These are phyloP conservation scores for Huntiella bhutanensis DNA, from an alignment of 2,329 filamentous ascomycete genomes.

Conservation along the genomic window DNA sequence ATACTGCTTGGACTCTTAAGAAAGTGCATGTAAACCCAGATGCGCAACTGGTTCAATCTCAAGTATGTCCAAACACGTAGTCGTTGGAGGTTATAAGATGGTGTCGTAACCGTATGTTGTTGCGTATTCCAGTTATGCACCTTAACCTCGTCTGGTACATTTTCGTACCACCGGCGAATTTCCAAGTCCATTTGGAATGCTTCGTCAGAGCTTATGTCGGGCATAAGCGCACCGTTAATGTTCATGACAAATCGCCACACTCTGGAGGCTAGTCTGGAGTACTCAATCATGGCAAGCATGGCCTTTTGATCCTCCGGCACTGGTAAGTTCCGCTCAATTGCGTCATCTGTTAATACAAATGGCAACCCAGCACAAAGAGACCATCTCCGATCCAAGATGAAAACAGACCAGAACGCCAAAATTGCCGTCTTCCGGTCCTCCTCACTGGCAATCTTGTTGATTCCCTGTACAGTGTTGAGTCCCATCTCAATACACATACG, in stretches of 20 bases:
- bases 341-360: conserved; percentile 66
- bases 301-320: conserved; percentile 55
- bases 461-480: conserved; percentile 59
- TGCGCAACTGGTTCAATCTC: conserved; percentile 76
- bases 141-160: conserved; percentile 42
- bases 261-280: conserved; percentile 65
- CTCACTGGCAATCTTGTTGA: conserved; percentile 49
- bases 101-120: conserved; percentile 32
- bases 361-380: conserved; percentile 78
- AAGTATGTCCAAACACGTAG: conserved; percentile 71
- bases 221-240: conserved; percentile 39
- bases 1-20: conserved; percentile 73
- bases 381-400: conserved; percentile 72
- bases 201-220: conserved; percentile 50
- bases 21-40: conserved; percentile 72
- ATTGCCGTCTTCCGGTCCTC: conserved; percentile 48
- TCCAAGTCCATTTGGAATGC: conserved; percentile 69
- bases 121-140: conserved; percentile 40
- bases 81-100: conserved; percentile 49
- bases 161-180: conserved; percentile 71
- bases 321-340: conserved; percentile 63
- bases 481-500: conserved; percentile 66
- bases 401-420: conserved; percentile 70
- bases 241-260: conserved; percentile 69
- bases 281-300: conserved; percentile 66